Conservation (phyloP, 768 basidiomycete species). For the Mycena belliarum region DNA sequence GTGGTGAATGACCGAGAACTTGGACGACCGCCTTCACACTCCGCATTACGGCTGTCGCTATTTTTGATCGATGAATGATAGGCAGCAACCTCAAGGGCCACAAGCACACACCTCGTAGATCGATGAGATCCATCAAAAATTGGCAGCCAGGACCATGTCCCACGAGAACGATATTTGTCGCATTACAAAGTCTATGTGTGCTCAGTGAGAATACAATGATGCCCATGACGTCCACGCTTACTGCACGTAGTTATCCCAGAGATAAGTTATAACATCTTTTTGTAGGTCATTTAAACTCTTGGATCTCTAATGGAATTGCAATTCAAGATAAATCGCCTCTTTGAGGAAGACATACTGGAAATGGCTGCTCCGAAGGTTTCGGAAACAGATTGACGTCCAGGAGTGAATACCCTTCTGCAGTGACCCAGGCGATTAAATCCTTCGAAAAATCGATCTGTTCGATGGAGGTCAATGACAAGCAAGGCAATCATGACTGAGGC, state of each 20-base stretch:
- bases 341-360: conserved; percentile 32
- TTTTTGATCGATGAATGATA: background rate
- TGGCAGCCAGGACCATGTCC: conserved; percentile 87
- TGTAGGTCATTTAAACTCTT: conserved; percentile 48
- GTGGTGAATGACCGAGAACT: conserved; percentile 65
- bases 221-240: conserved; percentile 38
- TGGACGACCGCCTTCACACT: conserved; percentile 75
- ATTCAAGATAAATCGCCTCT: too few species aligned
- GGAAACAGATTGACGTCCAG: conserved; percentile 87
- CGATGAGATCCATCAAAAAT: conserved; percentile 73
- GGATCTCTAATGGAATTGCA: conserved; percentile 32
- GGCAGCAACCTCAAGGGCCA: too few species aligned
- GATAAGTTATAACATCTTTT: conserved; percentile 68
- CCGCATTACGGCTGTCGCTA: conserved; percentile 57
- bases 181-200: conserved; percentile 62
- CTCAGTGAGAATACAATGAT: background rate
- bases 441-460: conserved; percentile 85
- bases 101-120: conserved; percentile 57
- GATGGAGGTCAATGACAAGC: background rate
- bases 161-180: conserved; percentile 74
- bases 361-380: conserved; percentile 45
- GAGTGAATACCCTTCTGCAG: conserved; percentile 62
- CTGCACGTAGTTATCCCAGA: conserved; percentile 98
- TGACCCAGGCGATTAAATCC: conserved; percentile 77
- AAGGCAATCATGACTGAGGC: background rate